Conservation (phyloP, 345 rosid species). For the Nephelium lappaceum region DNA sequence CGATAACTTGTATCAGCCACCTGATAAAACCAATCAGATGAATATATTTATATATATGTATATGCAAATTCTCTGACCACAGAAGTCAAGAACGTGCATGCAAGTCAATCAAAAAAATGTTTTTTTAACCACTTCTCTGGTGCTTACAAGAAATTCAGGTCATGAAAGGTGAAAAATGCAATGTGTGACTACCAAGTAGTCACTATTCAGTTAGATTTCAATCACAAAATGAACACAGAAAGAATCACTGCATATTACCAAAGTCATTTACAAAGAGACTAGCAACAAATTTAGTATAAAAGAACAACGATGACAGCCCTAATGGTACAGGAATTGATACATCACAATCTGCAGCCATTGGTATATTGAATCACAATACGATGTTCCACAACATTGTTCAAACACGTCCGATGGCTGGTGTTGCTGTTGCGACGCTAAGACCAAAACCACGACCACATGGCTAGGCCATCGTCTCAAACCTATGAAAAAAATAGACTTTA, state of each 20-base stretch:
- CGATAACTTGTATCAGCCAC: background rate
- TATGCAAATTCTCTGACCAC: too few relatives aligned
- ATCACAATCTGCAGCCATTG: background rate
- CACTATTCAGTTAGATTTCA: too few relatives aligned
- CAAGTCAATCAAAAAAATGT: background rate
- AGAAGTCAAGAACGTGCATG: background rate
- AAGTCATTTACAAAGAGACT: background rate
- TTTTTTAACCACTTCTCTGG: background rate
- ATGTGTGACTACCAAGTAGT: background rate
- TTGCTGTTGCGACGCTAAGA: background rate
- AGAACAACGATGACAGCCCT: background rate
- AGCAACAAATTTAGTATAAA: background rate
- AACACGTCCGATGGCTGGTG: background rate
- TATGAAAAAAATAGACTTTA: slow-evolving; percentile 10
- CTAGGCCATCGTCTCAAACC: background rate
- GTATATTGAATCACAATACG: background rate
- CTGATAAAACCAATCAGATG: background rate
- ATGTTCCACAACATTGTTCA: background rate
- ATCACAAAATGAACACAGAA: background rate
- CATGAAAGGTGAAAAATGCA: background rate
- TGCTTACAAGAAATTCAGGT: background rate
- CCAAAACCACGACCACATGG: background rate
- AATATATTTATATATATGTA: background rate
- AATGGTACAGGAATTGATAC: background rate
- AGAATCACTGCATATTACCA: background rate